These are phyloP conservation scores for Sanghuangporus sanghuang DNA, from an alignment of 1,284 basidiomycete species.

Conservation along the genomic window DNA sequence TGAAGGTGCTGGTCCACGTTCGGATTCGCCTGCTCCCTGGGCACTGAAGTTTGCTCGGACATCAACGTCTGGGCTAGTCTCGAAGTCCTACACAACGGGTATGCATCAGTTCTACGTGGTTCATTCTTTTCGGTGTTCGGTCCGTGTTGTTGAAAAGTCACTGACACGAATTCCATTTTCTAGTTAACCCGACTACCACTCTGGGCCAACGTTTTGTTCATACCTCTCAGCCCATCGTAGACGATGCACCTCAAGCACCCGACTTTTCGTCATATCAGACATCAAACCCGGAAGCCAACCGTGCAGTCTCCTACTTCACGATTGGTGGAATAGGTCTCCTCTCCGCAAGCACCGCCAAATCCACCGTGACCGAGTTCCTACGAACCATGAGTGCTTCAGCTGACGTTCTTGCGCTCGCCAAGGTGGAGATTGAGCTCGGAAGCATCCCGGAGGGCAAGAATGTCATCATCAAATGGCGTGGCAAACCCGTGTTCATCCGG, in stretches of 20 bases:
- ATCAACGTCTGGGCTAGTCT: constrained; percentile 49
- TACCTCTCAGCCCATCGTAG: constrained; percentile 53
- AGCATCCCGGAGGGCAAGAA: constrained; percentile 97
- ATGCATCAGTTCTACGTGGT: neutral
- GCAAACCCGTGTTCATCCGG: constrained; percentile 99
- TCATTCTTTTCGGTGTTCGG: neutral
- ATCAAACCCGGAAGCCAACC: constrained; percentile 59
- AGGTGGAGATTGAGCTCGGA: constrained; percentile 92
- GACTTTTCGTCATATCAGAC: constrained; percentile 85
- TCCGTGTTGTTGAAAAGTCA: constrained; percentile 7
- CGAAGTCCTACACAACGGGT: constrained; percentile 71
- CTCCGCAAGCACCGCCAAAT: constrained; percentile 92
- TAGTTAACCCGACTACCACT: constrained; percentile 46
- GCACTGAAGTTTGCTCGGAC: constrained; percentile 49
- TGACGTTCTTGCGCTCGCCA: constrained; percentile 96
- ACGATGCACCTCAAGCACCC: constrained; percentile 76
- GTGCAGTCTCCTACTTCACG: constrained; percentile 94
- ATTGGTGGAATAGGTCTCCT: constrained; percentile 94
- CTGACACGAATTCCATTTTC: constrained; percentile 18
- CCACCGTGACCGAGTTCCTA: constrained; percentile 91
- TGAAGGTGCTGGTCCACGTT: constrained; percentile 45
- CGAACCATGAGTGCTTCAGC: constrained; percentile 96
- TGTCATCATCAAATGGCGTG: constrained; percentile 98
- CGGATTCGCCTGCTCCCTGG: constrained; percentile 66
- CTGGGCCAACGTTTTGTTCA: constrained; percentile 71